phyloP scores from a whole-genome alignment of 148 eudicot species.

The Arctostaphylos glauca region DNA sequence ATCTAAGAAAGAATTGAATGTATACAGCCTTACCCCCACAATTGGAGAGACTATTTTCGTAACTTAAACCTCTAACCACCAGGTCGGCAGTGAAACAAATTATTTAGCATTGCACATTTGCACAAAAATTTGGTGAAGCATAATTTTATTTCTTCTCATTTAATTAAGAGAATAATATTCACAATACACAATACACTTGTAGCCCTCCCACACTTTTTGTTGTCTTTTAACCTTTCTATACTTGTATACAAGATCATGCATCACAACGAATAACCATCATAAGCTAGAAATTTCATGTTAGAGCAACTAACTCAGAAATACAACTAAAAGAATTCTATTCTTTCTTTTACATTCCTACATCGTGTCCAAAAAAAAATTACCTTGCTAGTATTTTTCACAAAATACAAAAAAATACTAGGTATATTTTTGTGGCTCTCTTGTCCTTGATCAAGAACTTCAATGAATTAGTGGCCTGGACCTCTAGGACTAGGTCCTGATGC shows the following conservation, averaged over 20 bases:
- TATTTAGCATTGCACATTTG: too few relatives aligned
- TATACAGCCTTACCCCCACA: too few relatives aligned
- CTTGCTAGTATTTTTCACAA: too few relatives aligned
- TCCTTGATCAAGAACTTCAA: neutral
- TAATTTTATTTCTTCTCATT: neutral
- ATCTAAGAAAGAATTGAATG: too few relatives aligned
- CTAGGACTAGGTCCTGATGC: constrained; percentile 26
- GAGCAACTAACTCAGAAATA: neutral
- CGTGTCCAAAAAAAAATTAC: neutral
- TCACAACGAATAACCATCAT: neutral
- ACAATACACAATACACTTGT: neutral
- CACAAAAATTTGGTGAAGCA: neutral
- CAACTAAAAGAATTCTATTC: neutral
- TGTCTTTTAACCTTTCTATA: neutral
- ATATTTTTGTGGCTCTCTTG: neutral
- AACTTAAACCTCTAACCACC: too few relatives aligned
- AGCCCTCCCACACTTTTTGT: neutral
- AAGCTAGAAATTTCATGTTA: neutral
- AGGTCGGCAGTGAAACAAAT: too few relatives aligned
- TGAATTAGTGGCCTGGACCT: constrained; percentile 21
- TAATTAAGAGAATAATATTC: neutral
- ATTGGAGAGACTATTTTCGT: too few relatives aligned
- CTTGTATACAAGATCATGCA: too few relatives aligned
- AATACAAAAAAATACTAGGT: neutral
- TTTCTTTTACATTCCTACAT: too few relatives aligned